phyloP scores from a whole-genome alignment of 106 monocot genomes.

The Allium cepa region DNA sequence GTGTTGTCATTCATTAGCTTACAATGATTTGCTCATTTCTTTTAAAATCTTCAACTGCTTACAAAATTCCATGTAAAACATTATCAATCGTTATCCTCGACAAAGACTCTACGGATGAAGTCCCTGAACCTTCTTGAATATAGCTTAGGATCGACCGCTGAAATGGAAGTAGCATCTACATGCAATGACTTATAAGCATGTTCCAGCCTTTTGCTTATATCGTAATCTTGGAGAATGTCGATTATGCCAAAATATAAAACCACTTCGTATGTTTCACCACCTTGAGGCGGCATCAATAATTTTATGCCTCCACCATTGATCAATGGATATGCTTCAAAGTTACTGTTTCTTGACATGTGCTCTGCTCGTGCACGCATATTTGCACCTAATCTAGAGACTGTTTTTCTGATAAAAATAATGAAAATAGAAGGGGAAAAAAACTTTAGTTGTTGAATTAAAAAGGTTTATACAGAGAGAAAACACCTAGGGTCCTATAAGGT shows the following conservation, averaged over 20 bases:
- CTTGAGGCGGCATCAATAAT: slow-evolving; percentile 8
- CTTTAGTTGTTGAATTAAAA: not conserved
- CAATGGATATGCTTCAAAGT: slow-evolving; percentile 27
- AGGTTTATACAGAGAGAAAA: slow-evolving; percentile 12
- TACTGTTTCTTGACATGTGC: slow-evolving; percentile 28
- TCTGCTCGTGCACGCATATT: slow-evolving; percentile 81
- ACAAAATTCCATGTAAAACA: not conserved
- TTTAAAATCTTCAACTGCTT: not conserved
- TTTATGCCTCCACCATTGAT: slow-evolving; percentile 6
- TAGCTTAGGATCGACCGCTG: slow-evolving; percentile 59
- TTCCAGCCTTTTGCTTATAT: slow-evolving; percentile 43
- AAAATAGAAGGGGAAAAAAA: slow-evolving; percentile 4
- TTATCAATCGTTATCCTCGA: slow-evolving; percentile 23
- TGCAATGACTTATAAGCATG: slow-evolving; percentile 66
- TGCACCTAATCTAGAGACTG: slow-evolving; percentile 42
- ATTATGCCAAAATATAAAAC: slow-evolving; percentile 55
- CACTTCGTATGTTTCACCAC: slow-evolving; percentile 43
- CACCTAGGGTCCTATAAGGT: slow-evolving; percentile 13
- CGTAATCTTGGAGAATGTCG: slow-evolving; percentile 55
- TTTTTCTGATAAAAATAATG: slow-evolving; percentile 35
- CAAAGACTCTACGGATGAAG: slow-evolving; percentile 47
- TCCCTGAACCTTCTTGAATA: slow-evolving; percentile 57
- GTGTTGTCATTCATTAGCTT: not conserved
- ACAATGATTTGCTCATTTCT: not conserved
- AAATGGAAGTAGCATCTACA: slow-evolving; percentile 52